These are phyloP conservation scores for Halophytophthora batemanensis DNA, from an alignment of 352 stramenopile species.

Conservation along the genomic window DNA sequence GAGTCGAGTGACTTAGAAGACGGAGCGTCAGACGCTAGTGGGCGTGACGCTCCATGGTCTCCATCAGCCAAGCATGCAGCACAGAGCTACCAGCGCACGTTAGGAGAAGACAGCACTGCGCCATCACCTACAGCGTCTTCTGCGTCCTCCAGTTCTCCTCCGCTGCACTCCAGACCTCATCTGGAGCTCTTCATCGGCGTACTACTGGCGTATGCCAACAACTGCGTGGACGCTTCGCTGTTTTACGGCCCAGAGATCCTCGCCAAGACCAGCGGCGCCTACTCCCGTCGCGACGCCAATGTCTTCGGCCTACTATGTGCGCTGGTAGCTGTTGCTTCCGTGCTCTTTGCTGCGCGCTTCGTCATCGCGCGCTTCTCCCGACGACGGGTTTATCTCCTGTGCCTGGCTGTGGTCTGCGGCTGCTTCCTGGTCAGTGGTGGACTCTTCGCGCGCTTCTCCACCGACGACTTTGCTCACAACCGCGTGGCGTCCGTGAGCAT, in stretches of 20 bases:
- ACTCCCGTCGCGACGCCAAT: conserved; percentile 64
- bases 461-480: conserved; percentile 55
- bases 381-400: conserved; percentile 70
- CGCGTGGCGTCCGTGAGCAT: conserved; percentile 43
- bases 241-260: conserved; percentile 87
- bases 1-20: conserved; percentile 40
- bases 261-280: conserved; percentile 57
- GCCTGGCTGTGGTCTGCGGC: conserved; percentile 56
- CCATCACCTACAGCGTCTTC: conserved; percentile 2
- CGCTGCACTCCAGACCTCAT: conserved; percentile 20
- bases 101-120: conserved; percentile 14
- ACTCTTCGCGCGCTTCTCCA: conserved; percentile 68
- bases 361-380: conserved; percentile 69
- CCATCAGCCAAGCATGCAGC: conserved; percentile 14
- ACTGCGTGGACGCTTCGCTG: conserved; percentile 84
- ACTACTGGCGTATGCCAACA: conserved; percentile 83
- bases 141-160: background rate
- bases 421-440: conserved; percentile 66
- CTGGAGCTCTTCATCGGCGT: conserved; percentile 77
- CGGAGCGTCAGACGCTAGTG: conserved; percentile 14
- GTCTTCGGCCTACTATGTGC: conserved; percentile 70
- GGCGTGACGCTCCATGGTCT: conserved; percentile 21
- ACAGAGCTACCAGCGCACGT: conserved; percentile 17
- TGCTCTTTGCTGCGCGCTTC: conserved; percentile 62
- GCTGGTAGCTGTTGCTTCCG: conserved; percentile 62